These are phyloP conservation scores for Apiospora kogelbergensis DNA, from an alignment of 2,329 filamentous ascomycete genomes.

Conservation along the genomic window DNA sequence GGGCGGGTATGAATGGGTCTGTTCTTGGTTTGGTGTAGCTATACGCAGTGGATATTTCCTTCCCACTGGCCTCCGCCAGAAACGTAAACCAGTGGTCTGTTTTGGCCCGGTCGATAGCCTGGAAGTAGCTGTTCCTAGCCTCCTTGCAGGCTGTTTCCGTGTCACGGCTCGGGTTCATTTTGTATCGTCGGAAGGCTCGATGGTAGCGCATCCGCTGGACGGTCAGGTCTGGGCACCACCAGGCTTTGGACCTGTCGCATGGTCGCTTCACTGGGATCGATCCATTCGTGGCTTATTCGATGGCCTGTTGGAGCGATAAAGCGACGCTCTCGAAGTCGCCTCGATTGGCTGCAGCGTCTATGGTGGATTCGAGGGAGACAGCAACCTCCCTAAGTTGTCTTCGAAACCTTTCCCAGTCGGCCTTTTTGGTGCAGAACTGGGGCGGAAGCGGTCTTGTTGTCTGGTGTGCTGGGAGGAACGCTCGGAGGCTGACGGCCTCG, in stretches of 20 bases:
- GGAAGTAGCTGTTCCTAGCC: neutral
- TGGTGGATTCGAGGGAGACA: too few species aligned
- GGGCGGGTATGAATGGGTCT: too few species aligned
- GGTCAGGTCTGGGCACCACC: slow-evolving; percentile 1
- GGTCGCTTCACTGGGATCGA: neutral
- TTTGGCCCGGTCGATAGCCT: neutral
- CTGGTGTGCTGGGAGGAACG: too few species aligned
- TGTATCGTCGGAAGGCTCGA: slow-evolving; percentile 1
- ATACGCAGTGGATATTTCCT: neutral
- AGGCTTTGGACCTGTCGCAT: slow-evolving; percentile 7
- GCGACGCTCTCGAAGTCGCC: too few species aligned
- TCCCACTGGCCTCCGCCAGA: neutral
- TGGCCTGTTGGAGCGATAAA: neutral
- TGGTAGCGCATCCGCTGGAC: slow-evolving; percentile 6
- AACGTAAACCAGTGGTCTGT: neutral
- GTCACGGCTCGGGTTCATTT: neutral
- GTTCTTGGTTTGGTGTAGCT: neutral
- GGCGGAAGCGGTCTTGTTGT: too few species aligned
- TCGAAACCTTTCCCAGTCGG: too few species aligned
- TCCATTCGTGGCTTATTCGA: neutral
- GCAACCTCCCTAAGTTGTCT: too few species aligned
- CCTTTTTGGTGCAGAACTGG: too few species aligned
- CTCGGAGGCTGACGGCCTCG: too few species aligned
- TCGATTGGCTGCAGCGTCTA: too few species aligned
- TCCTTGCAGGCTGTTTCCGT: slow-evolving; percentile 1